phyloP scores from a whole-genome alignment of 345 rosid species.

The Hibiscus mutabilis region DNA sequence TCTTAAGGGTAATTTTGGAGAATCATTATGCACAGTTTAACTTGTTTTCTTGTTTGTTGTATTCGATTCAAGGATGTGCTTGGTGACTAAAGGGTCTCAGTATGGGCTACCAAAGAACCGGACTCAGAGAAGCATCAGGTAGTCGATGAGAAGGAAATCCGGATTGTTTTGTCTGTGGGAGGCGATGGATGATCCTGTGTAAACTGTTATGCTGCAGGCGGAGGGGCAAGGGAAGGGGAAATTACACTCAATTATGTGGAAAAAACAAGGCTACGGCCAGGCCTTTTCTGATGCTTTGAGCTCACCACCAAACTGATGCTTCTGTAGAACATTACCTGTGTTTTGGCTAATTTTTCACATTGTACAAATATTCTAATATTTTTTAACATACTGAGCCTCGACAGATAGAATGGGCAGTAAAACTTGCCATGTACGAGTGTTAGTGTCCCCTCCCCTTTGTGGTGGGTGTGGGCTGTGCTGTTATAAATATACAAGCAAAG shows the following conservation, averaged over 20 bases:
- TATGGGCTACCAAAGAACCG: constrained; percentile 2
- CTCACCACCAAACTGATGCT: constrained; percentile 14
- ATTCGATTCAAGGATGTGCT: constrained; percentile 13
- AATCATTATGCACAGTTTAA: constrained; percentile 15
- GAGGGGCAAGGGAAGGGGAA: constrained; percentile 1
- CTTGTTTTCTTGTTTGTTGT: constrained; percentile 14
- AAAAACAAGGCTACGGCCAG: constrained; percentile 5
- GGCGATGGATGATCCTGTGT: constrained; percentile 19
- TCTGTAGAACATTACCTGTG: constrained; percentile 8
- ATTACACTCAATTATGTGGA: not conserved
- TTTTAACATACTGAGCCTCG: constrained; percentile 18
- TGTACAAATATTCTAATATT: too few relatives aligned
- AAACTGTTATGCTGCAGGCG: constrained; percentile 11
- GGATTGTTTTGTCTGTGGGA: not conserved
- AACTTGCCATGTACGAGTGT: too few relatives aligned
- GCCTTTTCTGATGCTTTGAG: constrained; percentile 20
- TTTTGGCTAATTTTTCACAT: not conserved
- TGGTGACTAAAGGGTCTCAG: too few relatives aligned
- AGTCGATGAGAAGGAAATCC: not conserved
- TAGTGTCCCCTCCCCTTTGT: too few relatives aligned
- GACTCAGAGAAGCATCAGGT: constrained; percentile 1
- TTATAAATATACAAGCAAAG: too few relatives aligned
- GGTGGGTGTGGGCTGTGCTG: too few relatives aligned
- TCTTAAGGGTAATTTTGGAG: constrained; percentile 33
- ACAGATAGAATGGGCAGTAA: constrained; percentile 15